Percentiles rank a stretch among this genome's conserved stretches.
Conservation (phyloP, 768 basidiomycete species). For the Suillus hirtellus region DNA sequence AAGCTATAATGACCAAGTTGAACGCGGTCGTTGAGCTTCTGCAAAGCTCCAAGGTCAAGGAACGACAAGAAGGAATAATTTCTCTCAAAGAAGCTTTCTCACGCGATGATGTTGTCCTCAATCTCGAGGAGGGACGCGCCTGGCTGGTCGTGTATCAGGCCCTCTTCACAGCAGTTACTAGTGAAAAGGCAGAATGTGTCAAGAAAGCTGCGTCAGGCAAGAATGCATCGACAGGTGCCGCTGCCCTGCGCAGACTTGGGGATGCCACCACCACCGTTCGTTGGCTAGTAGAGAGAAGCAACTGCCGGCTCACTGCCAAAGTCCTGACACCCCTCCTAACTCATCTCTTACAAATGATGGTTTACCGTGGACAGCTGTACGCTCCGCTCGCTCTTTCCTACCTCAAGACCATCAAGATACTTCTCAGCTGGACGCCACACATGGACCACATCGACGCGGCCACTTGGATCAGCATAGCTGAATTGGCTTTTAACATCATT, state of each 20-base stretch:
- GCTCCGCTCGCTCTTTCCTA: constrained; percentile 75
- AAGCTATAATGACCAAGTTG: constrained; percentile 40
- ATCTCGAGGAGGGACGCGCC: constrained; percentile 36
- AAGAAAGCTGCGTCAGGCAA: constrained; percentile 44
- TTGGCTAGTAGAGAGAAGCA: constrained; percentile 68
- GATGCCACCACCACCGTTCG: constrained; percentile 70
- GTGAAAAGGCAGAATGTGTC: constrained; percentile 54
- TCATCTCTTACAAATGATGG: constrained; percentile 64
- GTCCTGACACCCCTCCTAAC: constrained; percentile 57
- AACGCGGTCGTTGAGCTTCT: constrained; percentile 52
- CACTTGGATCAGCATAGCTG: constrained; percentile 67
- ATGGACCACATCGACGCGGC: constrained; percentile 69
- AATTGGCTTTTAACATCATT: constrained; percentile 76
- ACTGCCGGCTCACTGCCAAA: constrained; percentile 54
- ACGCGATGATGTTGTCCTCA: constrained; percentile 44
- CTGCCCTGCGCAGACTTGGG: constrained; percentile 58
- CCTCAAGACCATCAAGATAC: constrained; percentile 67
- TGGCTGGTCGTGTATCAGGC: constrained; percentile 76
- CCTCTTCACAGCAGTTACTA: constrained; percentile 63
- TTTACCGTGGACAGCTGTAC: constrained; percentile 54
- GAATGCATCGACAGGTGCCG: constrained; percentile 41
- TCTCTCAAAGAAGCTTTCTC: constrained; percentile 53
- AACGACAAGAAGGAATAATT: constrained; percentile 63
- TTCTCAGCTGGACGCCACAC: constrained; percentile 72
- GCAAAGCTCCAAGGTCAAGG: constrained; percentile 64